phyloP scores from a whole-genome alignment of 139 green algal species.

The Pseudopediastrum boryanum region DNA sequence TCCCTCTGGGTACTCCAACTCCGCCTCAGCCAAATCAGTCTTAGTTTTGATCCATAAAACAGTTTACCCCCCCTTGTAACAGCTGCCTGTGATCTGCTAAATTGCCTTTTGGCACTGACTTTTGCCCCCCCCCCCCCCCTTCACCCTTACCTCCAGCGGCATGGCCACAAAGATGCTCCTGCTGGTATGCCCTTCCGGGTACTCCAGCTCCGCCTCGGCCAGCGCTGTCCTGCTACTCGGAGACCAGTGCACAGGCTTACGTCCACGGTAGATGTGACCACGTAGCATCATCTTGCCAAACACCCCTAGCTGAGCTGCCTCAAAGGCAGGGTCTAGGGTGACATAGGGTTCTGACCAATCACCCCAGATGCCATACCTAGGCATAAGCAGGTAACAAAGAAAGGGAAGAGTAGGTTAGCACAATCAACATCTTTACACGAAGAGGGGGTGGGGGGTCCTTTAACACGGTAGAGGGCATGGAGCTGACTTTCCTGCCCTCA shows the following conservation, averaged over 20 bases:
- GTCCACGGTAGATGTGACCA: constrained; percentile 95
- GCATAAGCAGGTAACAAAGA: no score
- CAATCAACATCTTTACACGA: no score
- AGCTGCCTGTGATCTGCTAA: no score
- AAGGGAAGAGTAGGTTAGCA: no score
- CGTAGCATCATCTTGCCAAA: constrained; percentile 97
- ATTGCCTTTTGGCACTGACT: no score
- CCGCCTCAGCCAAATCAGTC: constrained; percentile 97
- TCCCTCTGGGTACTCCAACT: constrained; percentile 98
- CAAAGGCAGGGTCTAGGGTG: constrained; percentile 89
- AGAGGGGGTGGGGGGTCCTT: no score
- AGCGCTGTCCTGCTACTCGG: constrained; percentile 93
- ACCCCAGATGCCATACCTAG: constrained; percentile 94
- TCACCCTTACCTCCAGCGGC: constrained; percentile 63
- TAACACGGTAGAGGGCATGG: no score
- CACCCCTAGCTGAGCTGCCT: constrained; percentile 92
- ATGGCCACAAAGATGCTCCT: constrained; percentile 92
- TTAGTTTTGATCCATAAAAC: no score
- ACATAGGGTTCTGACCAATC: constrained; percentile 97
- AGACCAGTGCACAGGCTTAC: constrained; percentile 98
- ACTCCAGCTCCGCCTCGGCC: constrained; percentile 98
- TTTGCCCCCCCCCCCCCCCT: neutral
- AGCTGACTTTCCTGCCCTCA: no score
- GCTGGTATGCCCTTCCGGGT: constrained; percentile 93
- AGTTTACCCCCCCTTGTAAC: no score